These are phyloP conservation scores for Beta corolliflora DNA, from an alignment of 179 eudicot species.

Conservation along the genomic window DNA sequence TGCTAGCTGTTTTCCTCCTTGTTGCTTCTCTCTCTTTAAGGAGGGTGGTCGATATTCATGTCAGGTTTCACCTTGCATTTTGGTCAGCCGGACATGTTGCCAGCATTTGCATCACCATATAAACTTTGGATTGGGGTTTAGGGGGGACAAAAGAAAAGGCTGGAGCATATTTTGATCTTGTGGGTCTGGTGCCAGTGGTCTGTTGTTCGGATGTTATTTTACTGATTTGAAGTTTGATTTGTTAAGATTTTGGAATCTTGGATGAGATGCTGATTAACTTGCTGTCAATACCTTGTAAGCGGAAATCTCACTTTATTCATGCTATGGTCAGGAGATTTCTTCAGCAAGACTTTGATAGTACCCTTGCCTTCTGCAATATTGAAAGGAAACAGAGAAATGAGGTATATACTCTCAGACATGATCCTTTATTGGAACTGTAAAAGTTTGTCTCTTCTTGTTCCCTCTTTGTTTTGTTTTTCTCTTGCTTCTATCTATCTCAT, in stretches of 20 bases:
- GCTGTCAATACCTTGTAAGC: not conserved
- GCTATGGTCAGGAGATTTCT: constrained; percentile 65
- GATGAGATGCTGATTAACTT: constrained; percentile 1
- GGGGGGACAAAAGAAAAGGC: not conserved
- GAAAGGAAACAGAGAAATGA: constrained; percentile 89
- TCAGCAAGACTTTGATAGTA: constrained; percentile 91
- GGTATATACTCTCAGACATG: constrained; percentile 47
- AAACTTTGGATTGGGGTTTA: not conserved
- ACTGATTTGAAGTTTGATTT: not conserved
- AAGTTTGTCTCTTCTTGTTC: not conserved
- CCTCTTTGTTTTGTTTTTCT: not conserved
- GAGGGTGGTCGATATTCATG: not conserved
- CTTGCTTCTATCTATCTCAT: not conserved
- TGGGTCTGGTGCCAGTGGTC: not conserved
- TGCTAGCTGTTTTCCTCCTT: not conserved
- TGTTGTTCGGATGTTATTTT: not conserved
- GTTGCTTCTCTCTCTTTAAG: not conserved
- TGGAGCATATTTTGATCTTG: not conserved
- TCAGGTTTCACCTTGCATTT: not conserved
- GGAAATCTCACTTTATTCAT: constrained; percentile 19
- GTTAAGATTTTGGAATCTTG: not conserved
- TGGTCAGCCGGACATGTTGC: not conserved
- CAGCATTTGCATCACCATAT: not conserved
- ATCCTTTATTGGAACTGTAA: constrained; percentile 4
- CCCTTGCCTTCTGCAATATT: constrained; percentile 84